Conservation (phyloP, 345 rosid genomes). For the Durio zibethinus region DNA sequence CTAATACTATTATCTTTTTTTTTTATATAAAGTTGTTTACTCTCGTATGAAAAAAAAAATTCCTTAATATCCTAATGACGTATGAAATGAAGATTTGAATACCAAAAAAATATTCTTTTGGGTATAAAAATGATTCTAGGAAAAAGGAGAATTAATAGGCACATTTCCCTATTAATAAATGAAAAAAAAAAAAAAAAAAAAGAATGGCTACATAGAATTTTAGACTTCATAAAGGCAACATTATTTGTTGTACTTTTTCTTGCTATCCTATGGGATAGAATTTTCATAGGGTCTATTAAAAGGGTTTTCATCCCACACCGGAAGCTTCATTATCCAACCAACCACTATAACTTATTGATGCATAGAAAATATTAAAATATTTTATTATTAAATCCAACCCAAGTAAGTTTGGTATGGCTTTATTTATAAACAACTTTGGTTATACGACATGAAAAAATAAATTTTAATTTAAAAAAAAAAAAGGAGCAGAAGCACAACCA, state of each 20-base stretch:
- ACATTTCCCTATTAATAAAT: neutral
- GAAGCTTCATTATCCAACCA: neutral
- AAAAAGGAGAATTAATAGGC: neutral
- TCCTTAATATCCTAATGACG: too few species aligned
- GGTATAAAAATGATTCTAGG: neutral
- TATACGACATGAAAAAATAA: too few species aligned
- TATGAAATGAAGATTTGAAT: neutral
- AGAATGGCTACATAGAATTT: neutral
- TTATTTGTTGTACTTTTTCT: neutral
- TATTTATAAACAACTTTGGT: too few species aligned
- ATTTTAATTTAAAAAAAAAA: too few species aligned
- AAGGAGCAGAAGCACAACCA: neutral
- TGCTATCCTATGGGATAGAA: neutral
- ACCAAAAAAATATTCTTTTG: neutral
- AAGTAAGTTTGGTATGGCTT: too few species aligned
- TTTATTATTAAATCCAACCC: too few species aligned
- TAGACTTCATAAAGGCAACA: slow-evolving; percentile 6
- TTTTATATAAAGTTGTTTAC: too few species aligned
- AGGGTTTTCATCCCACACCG: neutral
- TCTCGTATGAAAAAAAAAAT: too few species aligned
- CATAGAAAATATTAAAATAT: too few species aligned
- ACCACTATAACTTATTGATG: neutral
- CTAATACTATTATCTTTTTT: too few species aligned
- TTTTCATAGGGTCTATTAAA: neutral
- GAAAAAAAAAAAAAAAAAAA: neutral